phyloP scores from a whole-genome alignment of 768 basidiomycete genomes.

The Tulasnella sp. region DNA sequence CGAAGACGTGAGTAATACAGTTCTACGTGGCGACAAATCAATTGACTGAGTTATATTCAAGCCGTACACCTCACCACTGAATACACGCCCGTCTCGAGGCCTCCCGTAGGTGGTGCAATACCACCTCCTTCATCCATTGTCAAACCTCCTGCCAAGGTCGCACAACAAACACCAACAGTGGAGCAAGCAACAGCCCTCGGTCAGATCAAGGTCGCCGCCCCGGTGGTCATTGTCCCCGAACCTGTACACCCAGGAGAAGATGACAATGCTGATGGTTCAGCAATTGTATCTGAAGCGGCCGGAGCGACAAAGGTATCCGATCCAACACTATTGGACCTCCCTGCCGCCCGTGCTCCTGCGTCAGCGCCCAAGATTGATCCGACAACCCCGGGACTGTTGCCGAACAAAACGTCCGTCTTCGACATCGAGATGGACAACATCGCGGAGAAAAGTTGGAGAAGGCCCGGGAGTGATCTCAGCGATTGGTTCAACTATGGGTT shows the following conservation, averaged over 20 bases:
- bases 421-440: conserved; percentile 71
- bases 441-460: conserved; percentile 81
- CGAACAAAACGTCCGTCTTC: conserved; percentile 62
- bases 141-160: conserved; percentile 5
- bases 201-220: conserved; percentile 26
- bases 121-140: conserved; percentile 1
- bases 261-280: conserved; percentile 13
- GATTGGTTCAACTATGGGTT: conserved; percentile 99
- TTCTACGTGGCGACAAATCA: conserved; percentile 12
- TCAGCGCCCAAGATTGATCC: conserved; percentile 75
- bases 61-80: conserved; percentile 20
- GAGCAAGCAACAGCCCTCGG: conserved; percentile 48
- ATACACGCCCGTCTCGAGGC: conserved; percentile 23
- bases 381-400: conserved; percentile 48
- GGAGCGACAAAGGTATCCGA: conserved; percentile 26
- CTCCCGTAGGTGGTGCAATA: conserved; percentile 4
- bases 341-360: conserved; percentile 57
- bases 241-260: conserved; percentile 23
- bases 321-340: conserved; percentile 39
- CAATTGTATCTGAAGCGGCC: conserved; percentile 19
- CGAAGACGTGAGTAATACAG: conserved; percentile 13
- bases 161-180: conserved; percentile 50
- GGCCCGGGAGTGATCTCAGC: conserved; percentile 82
- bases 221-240: conserved; percentile 3
- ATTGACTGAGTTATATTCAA: background rate